Base-by-base conservation (phyloP, 2,329 filamentous ascomycete species). In the Pseudocercospora pini-densiflorae region DNA sequence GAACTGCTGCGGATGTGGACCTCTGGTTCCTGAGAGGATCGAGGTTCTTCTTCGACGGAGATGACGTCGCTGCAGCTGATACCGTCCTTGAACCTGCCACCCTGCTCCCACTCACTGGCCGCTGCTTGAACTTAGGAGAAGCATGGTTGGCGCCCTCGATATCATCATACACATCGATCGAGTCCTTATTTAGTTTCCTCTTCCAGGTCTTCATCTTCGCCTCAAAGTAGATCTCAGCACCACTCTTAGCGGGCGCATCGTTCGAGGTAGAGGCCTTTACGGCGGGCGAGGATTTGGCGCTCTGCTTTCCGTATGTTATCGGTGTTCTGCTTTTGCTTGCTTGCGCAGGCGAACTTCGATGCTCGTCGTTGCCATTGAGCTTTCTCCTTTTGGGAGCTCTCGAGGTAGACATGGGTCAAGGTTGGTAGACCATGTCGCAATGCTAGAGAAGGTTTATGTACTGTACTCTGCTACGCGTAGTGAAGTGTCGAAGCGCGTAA, bases 111-210 rank as follows among this genome's bases (percentile, higher is more conserved):
- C 31, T 40, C 14, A 21, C 19, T 45, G 33, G 16, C 55, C 33
- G 19, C 23, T 45, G 33, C 33, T 36, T 8, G 9, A 29, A 53
- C 40, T 45, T 43, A 3, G 33, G 54, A 14, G 54, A 29, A 4
- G 40, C 65, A 21, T 62, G 40, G 62, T 80, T 70, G 7, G 79
- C 81, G 31, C 80, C 79, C 54, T 82, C 81, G 40, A 82, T 79
- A 61, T 82, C 80, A 64, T 82, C 80, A 67, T 81, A 82, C 14
- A 81, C 68, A 59, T 80, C 79, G 31, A 75, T 27, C 10, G 62
- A 55, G 21, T 63, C 71, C 6, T 77, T 70, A 49, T 62, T 58
- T 24, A 14, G 2, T 24, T 27, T 62, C 62, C 53, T 51, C 31
- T 64, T 68, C 43, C 36, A 63, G 23, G 66, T 66, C 31, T 59